Evolutionary conservation across 1,284 basidiomycete genomes (phyloP).

Genomic region (Peniophora sp.): DNA sequence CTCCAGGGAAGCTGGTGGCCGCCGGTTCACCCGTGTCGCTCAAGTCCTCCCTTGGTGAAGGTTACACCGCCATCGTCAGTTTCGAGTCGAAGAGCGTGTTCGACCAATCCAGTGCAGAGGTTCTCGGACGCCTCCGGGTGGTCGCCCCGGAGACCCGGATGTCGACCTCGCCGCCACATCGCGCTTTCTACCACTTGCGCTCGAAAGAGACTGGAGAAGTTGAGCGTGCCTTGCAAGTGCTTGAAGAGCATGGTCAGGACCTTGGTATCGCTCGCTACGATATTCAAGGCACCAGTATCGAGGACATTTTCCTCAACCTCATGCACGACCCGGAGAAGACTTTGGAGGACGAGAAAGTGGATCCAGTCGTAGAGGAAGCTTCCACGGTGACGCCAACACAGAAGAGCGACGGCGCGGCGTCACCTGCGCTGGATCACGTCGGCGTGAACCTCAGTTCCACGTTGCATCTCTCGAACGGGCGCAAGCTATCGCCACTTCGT

Average conservation of each 20-base stretch:
- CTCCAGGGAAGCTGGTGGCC: conserved; percentile 69
- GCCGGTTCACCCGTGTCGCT: conserved; percentile 66
- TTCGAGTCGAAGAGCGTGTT: conserved; percentile 28
- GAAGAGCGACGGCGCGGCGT: neutral
- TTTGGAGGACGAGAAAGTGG: conserved; percentile 10
- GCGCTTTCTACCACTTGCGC: conserved; percentile 46
- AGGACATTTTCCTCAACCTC: conserved; percentile 72
- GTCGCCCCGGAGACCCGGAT: conserved; percentile 40
- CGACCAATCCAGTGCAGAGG: conserved; percentile 17
- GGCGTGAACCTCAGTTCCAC: neutral
- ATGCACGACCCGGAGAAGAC: conserved; percentile 37
- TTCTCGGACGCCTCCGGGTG: conserved; percentile 35
- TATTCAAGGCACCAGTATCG: conserved; percentile 65
- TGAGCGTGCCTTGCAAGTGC: conserved; percentile 43
- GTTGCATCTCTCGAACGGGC: conserved; percentile 42
- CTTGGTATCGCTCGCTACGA: conserved; percentile 49
- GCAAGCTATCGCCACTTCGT: conserved; percentile 38
- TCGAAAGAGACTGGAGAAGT: conserved; percentile 48
- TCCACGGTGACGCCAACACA: conserved; percentile 6
- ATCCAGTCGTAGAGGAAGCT: conserved; percentile 9
- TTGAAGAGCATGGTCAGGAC: conserved; percentile 36
- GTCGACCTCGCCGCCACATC: conserved; percentile 29
- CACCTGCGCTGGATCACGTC: neutral
- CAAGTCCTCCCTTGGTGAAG: conserved; percentile 66
- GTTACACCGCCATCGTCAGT: conserved; percentile 55